Evolutionary conservation across 179 eudicot genomes (phyloP), one percentile per base, ranked within the genome.

Genomic region (Beta macrorhiza): DNA sequence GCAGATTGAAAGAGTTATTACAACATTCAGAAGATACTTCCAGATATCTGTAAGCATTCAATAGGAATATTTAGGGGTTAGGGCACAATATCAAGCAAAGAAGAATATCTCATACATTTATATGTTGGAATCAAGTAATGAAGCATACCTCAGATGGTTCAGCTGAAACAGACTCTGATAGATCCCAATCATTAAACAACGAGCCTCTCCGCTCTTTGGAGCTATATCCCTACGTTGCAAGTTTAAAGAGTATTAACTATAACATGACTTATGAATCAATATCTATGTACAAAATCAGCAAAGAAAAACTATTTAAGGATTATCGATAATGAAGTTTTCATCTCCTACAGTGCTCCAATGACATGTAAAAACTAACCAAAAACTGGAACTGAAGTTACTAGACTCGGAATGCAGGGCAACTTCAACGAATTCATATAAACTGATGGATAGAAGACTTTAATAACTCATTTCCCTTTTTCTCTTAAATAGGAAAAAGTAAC

Each of bases 131-230:
- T 45, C 53, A 10, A 67, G 49, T 5, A 72, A 75, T 47, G 82
- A 29, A 77, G 63, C 78, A 57, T 90, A 93, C 99, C 89, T 91
- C 97, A 49, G 98, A 88, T 62, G 81, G 83, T 67, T 91, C 93
- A 76, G 92, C 86, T 82, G 92, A 87, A 59, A 88, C 93, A 68
- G 98, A 90, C 81, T 96, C 98, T 71, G 97, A 89, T 49, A 94
- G 89, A 85, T 96, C 99, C 99, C 99, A 96, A 80, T 94, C 98
- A 82, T 96, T 91, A 80, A 96, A 90, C 65, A 90, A 75, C 72
- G 88, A 85, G 19, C 89, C 91, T 78, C 88, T 92, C 8, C 91
- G 88, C 65, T 96, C 99, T 83, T 92, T 94, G 70, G 99, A 92
- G 83, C 84, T 90, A 84, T 92, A 96, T 52, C 99, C 99, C 99